Conservation (phyloP, 108 stramenopile species). For the Aurantiochytrium sp. region DNA sequence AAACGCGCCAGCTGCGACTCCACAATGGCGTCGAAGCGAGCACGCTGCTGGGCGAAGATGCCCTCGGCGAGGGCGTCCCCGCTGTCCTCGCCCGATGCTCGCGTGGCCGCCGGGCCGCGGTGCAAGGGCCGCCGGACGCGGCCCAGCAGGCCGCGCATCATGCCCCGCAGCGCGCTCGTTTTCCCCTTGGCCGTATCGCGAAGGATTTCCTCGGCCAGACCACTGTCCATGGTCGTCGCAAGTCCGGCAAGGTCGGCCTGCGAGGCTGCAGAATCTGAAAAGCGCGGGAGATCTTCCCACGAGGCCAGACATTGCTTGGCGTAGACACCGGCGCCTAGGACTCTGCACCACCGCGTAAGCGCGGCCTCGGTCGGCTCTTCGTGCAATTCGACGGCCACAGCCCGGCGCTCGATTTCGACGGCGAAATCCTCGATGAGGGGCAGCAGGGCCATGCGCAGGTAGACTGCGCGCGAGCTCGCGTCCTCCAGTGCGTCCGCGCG, state of each 20-base stretch:
- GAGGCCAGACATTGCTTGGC: neutral
- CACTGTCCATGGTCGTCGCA: neutral
- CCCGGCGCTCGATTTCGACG: neutral
- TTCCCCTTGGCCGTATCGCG: neutral
- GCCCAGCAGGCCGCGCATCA: neutral
- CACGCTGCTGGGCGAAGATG: neutral
- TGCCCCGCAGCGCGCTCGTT: neutral
- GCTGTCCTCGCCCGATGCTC: too few relatives aligned
- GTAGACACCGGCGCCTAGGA: neutral
- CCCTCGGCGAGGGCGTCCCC: neutral
- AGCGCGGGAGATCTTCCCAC: neutral
- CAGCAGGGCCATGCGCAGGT: neutral
- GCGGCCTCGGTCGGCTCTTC: neutral
- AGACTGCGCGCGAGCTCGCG: neutral
- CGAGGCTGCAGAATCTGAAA: neutral
- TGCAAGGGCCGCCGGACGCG: neutral
- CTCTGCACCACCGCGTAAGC: neutral
- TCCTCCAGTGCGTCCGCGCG: neutral
- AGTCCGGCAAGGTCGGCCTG: neutral
- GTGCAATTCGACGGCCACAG: neutral
- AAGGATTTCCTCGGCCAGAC: neutral
- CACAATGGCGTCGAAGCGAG: neutral
- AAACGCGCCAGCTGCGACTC: neutral
- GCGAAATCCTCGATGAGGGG: neutral
- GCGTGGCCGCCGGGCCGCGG: too few relatives aligned